Conservation (phyloP, 331 rosid species). For the Malus hybrid region DNA sequence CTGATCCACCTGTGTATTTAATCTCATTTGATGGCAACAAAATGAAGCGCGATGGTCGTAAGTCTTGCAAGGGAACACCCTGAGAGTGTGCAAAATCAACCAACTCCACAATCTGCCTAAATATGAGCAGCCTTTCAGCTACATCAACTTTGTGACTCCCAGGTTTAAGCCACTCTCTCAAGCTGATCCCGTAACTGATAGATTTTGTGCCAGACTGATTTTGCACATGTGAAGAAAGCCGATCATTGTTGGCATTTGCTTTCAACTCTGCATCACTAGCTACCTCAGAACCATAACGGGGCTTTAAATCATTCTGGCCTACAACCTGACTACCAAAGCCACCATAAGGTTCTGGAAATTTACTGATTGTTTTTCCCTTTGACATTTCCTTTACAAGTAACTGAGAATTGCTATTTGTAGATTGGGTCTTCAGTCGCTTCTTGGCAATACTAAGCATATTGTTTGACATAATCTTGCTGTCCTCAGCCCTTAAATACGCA, state of each 20-base stretch:
- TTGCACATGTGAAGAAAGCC: conserved; percentile 16
- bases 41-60: conserved; percentile 42
- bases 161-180: conserved; percentile 50
- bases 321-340: conserved; percentile 6
- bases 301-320: conserved; percentile 27
- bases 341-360: conserved; percentile 16
- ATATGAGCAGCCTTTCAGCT: conserved; percentile 34
- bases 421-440: conserved; percentile 16
- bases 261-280: conserved; percentile 16
- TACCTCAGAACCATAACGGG: conserved; percentile 5
- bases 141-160: conserved; percentile 21
- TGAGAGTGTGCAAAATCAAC: conserved; percentile 46
- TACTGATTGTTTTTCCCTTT: conserved; percentile 39
- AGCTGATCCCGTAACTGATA: conserved; percentile 26
- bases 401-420: conserved; percentile 29
- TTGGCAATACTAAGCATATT: conserved; percentile 20
- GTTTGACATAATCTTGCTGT: conserved; percentile 26
- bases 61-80: conserved; percentile 46
- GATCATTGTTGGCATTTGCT: conserved; percentile 12
- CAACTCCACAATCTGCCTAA: conserved; percentile 47
- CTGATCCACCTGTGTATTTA: conserved; percentile 37
- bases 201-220: conserved; percentile 13
- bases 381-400: conserved; percentile 22
- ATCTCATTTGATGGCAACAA: conserved; percentile 37
- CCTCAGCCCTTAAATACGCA: conserved; percentile 22